Evolutionary conservation across 805 yeast genomes (phyloP).

Genomic region (Yamadazyma scolyti): DNA sequence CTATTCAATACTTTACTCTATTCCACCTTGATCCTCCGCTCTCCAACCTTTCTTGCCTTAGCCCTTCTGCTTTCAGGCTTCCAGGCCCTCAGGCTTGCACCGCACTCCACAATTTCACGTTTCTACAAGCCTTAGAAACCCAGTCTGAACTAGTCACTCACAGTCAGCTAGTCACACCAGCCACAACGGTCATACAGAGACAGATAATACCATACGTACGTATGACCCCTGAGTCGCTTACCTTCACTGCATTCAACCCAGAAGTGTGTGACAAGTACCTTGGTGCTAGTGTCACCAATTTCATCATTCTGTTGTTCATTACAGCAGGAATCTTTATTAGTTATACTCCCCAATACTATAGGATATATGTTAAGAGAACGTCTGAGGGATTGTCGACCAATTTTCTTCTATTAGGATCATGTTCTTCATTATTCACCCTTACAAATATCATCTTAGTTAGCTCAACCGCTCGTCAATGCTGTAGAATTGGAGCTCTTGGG

Average conservation of each 20-base stretch:
- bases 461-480: slow-evolving; percentile 60
- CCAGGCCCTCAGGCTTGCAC: no score
- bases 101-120: no score
- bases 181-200: no score
- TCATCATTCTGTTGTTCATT: slow-evolving; percentile 48
- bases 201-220: no score
- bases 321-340: slow-evolving; percentile 67
- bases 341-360: slow-evolving; percentile 71
- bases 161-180: no score
- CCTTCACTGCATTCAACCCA: slow-evolving; percentile 9
- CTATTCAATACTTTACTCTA: no score
- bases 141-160: no score
- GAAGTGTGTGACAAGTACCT: slow-evolving; percentile 38
- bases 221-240: no score
- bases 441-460: slow-evolving; percentile 64
- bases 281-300: slow-evolving; percentile 48
- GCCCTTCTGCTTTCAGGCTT: no score
- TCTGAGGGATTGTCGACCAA: slow-evolving; percentile 78
- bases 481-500: slow-evolving; percentile 40
- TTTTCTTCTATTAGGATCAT: slow-evolving; percentile 65
- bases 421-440: slow-evolving; percentile 65
- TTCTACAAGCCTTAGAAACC: no score
- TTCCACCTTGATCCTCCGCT: no score
- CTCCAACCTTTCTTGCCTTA: no score
- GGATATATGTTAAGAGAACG: slow-evolving; percentile 53